These are phyloP conservation scores for Danielia reshetovae DNA, from an alignment of 805 yeast species.

Conservation along the genomic window DNA sequence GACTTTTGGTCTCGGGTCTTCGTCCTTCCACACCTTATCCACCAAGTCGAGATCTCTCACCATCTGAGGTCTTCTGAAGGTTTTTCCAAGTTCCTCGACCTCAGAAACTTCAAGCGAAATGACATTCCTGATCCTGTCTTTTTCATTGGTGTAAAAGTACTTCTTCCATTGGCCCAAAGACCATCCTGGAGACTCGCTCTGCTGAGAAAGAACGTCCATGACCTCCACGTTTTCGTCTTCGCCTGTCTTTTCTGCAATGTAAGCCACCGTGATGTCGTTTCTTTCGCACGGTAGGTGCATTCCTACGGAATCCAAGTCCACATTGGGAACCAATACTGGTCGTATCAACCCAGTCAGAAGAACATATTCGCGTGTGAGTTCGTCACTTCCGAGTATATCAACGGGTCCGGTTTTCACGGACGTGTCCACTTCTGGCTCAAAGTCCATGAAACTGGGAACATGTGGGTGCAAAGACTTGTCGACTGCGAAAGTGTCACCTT, in stretches of 20 bases:
- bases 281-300: conserved; percentile 48
- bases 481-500: conserved; percentile 56
- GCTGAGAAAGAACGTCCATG: conserved; percentile 86
- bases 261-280: conserved; percentile 46
- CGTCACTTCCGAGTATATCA: conserved; percentile 28
- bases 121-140: conserved; percentile 74
- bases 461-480: conserved; percentile 52
- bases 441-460: conserved; percentile 22
- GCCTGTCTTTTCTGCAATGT: conserved; percentile 59
- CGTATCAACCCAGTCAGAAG: conserved; percentile 26
- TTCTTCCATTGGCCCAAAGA: conserved; percentile 67
- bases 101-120: conserved; percentile 75
- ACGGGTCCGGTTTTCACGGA: conserved; percentile 15
- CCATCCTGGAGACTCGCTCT: conserved; percentile 62
- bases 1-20: conserved; percentile 48
- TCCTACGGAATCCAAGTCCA: conserved; percentile 32
- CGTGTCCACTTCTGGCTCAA: conserved; percentile 11
- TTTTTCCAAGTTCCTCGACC: conserved; percentile 41
- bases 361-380: conserved; percentile 36
- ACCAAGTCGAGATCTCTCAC: conserved; percentile 69
- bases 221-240: conserved; percentile 65
- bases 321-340: conserved; percentile 45
- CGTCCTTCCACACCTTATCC: conserved; percentile 54
- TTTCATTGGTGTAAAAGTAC: conserved; percentile 50
- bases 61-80: conserved; percentile 58